A percentile compares a stretch with the other conserved stretches of the same genome.
These are phyloP conservation scores for Crithidia sp. DNA, from an alignment of 208 protist genomes.

Conservation along the genomic window DNA sequence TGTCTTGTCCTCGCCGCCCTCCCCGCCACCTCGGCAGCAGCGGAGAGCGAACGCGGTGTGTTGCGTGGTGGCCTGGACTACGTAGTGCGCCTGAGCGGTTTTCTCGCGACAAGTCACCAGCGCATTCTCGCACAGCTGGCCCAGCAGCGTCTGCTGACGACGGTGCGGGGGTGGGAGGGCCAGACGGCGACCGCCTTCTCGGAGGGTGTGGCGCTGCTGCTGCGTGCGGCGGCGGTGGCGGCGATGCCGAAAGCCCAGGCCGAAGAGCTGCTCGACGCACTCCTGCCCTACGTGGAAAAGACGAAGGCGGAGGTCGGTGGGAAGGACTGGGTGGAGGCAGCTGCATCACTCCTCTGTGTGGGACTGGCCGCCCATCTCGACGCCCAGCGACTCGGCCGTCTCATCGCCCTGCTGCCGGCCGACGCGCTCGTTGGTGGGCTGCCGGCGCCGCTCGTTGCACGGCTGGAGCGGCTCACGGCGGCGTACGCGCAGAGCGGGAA, in stretches of 20 bases:
- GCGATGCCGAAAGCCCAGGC: conserved; percentile 11
- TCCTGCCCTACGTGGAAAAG: background rate
- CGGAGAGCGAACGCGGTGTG: background rate
- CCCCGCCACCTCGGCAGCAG: background rate
- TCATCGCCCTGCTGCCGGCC: conserved; percentile 4
- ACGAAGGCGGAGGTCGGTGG: background rate
- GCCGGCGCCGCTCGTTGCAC: conserved; percentile 7
- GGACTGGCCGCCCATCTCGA: conserved; percentile 19
- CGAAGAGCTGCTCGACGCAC: conserved; percentile 2
- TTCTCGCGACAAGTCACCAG: conserved; percentile 22
- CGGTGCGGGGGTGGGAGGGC: background rate
- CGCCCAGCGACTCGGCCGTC: background rate
- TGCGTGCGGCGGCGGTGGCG: conserved; percentile 11
- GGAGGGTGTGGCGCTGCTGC: background rate
- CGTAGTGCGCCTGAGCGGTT: conserved; percentile 23
- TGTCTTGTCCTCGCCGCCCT: conserved; percentile 47
- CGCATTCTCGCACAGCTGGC: conserved; percentile 37
- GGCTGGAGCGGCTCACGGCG: conserved; percentile 6
- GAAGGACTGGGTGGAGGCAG: conserved; percentile 6
- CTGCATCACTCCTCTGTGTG: conserved; percentile 17
- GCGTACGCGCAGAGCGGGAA: conserved; percentile 10
- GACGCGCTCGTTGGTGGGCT: conserved; percentile 15
- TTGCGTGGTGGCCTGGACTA: background rate
- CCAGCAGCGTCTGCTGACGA: conserved; percentile 22
- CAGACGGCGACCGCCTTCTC: background rate